Conservation (phyloP, 805 yeast genomes). For the Saturnispora dispora region DNA sequence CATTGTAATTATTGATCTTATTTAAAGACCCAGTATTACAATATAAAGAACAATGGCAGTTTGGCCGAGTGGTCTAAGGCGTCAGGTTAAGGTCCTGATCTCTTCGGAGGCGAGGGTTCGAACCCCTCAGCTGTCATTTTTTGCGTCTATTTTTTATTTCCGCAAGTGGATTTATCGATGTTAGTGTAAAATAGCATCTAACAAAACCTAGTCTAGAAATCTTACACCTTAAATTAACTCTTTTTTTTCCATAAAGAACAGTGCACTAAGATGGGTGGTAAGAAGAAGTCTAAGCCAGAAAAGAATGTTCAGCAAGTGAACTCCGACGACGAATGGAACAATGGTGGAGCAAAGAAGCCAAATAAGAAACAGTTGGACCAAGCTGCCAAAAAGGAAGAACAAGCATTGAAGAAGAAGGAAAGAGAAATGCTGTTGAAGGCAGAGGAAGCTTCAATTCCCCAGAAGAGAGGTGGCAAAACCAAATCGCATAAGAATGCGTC, state of each 20-base stretch:
- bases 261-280: constrained; percentile 13
- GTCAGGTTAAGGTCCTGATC: too few species aligned
- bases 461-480: constrained; percentile 55
- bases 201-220: background rate
- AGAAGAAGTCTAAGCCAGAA: constrained; percentile 37
- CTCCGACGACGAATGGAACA: constrained; percentile 56
- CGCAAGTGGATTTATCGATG: constrained; percentile 1
- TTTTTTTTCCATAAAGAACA: background rate
- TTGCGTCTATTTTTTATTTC: background rate
- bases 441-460: constrained; percentile 43
- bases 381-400: constrained; percentile 64
- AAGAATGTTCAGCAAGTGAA: constrained; percentile 17
- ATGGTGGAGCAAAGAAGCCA: constrained; percentile 55
- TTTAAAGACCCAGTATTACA: too few species aligned
- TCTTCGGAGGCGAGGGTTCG: too few species aligned
- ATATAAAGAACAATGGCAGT: too few species aligned
- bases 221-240: background rate
- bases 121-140: background rate
- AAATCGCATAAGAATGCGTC: constrained; percentile 40
- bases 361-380: constrained; percentile 63
- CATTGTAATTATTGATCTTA: too few species aligned
- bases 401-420: constrained; percentile 72
- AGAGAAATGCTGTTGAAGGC: constrained; percentile 62
- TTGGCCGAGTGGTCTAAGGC: too few species aligned
- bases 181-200: background rate